phyloP scores from a whole-genome alignment of 108 stramenopile genomes.

The Asterionellopsis glacialis region DNA sequence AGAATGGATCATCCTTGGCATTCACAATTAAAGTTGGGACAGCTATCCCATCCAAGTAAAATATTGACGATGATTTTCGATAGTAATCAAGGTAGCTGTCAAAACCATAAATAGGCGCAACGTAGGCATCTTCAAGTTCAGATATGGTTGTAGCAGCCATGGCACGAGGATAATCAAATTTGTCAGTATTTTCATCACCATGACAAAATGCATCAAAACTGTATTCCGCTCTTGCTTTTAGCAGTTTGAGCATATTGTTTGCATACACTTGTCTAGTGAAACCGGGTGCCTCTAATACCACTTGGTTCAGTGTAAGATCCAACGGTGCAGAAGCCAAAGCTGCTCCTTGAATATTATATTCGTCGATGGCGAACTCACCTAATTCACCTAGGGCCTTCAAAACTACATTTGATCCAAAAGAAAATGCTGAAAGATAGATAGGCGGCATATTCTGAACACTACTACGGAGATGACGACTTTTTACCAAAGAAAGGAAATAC shows the following conservation, averaged over 20 bases:
- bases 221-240: conserved; percentile 35
- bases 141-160: conserved; percentile 52
- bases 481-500: conserved; percentile 48
- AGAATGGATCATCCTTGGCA: conserved; percentile 80
- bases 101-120: conserved; percentile 73
- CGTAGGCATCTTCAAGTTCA: conserved; percentile 74
- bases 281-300: conserved; percentile 46
- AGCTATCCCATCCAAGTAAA: conserved; percentile 41
- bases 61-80: conserved; percentile 42
- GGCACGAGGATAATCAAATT: conserved; percentile 41
- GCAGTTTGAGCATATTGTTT: conserved; percentile 35
- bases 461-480: conserved; percentile 8
- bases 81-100: conserved; percentile 72
- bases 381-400: conserved; percentile 76
- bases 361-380: conserved; percentile 32
- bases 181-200: conserved; percentile 22
- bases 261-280: conserved; percentile 58
- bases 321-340: conserved; percentile 84
- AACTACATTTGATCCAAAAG: conserved; percentile 89
- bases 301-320: conserved; percentile 40
- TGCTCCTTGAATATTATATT: conserved; percentile 72
- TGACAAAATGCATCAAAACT: conserved; percentile 35
- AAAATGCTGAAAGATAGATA: conserved; percentile 82
- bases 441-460: neutral
- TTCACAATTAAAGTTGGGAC: conserved; percentile 70